These are phyloP conservation scores for Corynespora cassiicola DNA, from an alignment of 2,329 filamentous ascomycete genomes.

Conservation along the genomic window DNA sequence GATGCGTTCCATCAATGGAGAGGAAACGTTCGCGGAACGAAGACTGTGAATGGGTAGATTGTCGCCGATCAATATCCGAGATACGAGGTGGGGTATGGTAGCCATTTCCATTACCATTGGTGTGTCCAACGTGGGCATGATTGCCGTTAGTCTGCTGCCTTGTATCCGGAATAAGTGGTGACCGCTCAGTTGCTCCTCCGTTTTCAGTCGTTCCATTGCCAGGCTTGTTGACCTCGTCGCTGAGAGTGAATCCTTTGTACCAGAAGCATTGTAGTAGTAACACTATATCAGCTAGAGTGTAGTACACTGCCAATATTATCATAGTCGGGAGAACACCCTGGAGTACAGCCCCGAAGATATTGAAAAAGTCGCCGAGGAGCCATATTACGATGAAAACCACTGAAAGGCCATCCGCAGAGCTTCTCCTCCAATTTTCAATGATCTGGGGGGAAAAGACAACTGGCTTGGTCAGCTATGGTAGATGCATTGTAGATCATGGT, in stretches of 20 bases:
- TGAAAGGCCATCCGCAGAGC: conserved; percentile 85
- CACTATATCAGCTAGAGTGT: conserved; percentile 90
- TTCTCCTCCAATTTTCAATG: conserved; percentile 87
- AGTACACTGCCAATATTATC: conserved; percentile 93
- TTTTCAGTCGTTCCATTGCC: conserved; percentile 22
- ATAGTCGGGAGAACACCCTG: conserved; percentile 95
- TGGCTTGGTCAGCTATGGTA: too few relatives aligned
- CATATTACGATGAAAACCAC: conserved; percentile 92
- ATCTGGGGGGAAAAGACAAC: conserved; percentile 97
- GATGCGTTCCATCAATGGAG: conserved; percentile 69
- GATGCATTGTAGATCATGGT: too few relatives aligned
- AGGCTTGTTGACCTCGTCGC: conserved; percentile 37
- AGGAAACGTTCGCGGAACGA: conserved; percentile 55
- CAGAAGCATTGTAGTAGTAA: conserved; percentile 92
- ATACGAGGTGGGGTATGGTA: conserved; percentile 31
- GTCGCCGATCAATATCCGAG: conserved; percentile 45
- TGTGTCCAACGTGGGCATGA: conserved; percentile 21
- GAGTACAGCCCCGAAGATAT: conserved; percentile 88
- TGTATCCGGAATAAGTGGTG: conserved; percentile 40
- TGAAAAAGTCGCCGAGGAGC: conserved; percentile 94
- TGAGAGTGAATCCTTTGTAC: conserved; percentile 77
- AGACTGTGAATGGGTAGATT: conserved; percentile 36
- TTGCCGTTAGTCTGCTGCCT: conserved; percentile 30
- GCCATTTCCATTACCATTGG: conserved; percentile 26
- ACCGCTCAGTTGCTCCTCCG: conserved; percentile 42